Base-by-base conservation (phyloP, 352 stramenopile species). In the Globisporangium emineosum region DNA sequence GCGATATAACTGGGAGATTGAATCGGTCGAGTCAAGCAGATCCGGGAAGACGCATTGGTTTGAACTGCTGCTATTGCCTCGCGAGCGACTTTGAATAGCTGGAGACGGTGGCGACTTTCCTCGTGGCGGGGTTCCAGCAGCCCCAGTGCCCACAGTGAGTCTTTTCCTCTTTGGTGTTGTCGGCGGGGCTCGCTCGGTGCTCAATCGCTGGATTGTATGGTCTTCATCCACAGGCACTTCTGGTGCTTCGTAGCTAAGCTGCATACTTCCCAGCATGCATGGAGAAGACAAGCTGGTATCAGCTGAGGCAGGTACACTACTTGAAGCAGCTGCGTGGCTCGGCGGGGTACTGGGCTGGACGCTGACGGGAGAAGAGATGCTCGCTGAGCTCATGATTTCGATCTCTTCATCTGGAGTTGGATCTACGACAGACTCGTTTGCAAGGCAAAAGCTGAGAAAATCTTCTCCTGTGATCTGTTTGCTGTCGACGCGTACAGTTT, bases 21-120 rank as follows among this genome's bases (percentile, higher is more conserved):
- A 59, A 63, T 91, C 81, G 3, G 65, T 76, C 49, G 71, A 88
- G 40, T 56, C 59, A 23, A 75, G 65, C 0, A 93, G 68, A 8
- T 79, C 70, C 5, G 79, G 73, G 25, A 81, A 89, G 53, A 91
- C 72, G 21, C 62, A 72, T 4, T 71, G 62, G 56, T 29, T 61
- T 57, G 15, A 59, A 57, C 27, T 42, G 2, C 72, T 56, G 29
- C 29, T 60, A 40, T 30, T 40, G 33, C 25, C 32, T 57, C 23
- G 37, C 8, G 25, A 53, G 9, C 40, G 15, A 37, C 15, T 35
- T 40, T 57, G 27, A 30, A 62, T 13, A 27, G n/a, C 40, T 50
- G 25, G 30, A 42, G 40, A 50, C 17, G 40, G 45, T 9, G 40
- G 56, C 12, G 40, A 23, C 2, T 23, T 51, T 37, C 25, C 42